Percentiles rank a stretch among this genome's conserved stretches.
These are phyloP conservation scores for Magnaporthales sp. DNA, from an alignment of 2,329 filamentous ascomycete species.

Conservation along the genomic window DNA sequence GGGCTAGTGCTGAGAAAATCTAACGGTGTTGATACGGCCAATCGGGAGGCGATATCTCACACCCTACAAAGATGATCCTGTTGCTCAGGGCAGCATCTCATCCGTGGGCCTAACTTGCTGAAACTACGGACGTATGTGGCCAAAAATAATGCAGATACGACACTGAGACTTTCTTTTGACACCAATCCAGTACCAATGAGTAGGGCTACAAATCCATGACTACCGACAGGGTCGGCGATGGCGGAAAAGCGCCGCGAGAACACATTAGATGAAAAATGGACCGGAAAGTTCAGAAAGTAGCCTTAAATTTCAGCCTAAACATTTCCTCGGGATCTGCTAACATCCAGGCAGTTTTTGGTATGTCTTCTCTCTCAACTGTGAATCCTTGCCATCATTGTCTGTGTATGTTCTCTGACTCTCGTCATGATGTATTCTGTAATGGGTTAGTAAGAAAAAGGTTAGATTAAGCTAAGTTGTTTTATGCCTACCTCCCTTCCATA, in stretches of 20 bases:
- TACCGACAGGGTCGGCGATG: no score
- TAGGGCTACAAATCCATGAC: background rate
- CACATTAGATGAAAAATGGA: no score
- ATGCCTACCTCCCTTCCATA: background rate
- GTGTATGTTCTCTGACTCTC: background rate
- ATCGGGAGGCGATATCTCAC: background rate
- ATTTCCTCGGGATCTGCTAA: background rate
- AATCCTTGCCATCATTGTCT: background rate
- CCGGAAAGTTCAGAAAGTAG: background rate
- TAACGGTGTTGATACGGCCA: background rate
- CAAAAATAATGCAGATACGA: background rate
- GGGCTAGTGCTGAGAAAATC: background rate
- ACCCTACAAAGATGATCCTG: background rate
- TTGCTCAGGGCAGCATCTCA: background rate
- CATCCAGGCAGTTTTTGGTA: background rate
- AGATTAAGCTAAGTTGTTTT: background rate
- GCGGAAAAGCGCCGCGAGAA: no score
- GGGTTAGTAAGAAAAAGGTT: background rate
- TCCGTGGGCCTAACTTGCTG: background rate
- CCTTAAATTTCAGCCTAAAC: background rate
- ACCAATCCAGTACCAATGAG: background rate
- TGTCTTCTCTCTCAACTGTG: background rate
- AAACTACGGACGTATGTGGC: background rate
- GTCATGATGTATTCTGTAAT: background rate
- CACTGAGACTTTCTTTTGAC: background rate